phyloP scores from a whole-genome alignment of 306 rosid genomes.

The apple (Malus domestica) region ASM211411v1 NC_041802.1:29642001-29642500 shows the following conservation, averaged over 20 bases:
- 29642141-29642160: no score
- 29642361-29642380: slow-evolving; percentile 9
- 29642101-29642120: no score
- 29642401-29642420: slow-evolving; percentile 29
- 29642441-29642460: slow-evolving; percentile 24
- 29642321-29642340: slow-evolving; percentile 17
- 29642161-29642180: no score
- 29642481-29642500: no score
- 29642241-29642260: slow-evolving; percentile 51
- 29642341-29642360: slow-evolving; percentile 1
- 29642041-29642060: no score
- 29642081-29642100: no score
- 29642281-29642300: slow-evolving; percentile 20
- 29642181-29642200: no score
- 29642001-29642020: no score
- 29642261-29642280: slow-evolving; percentile 37
- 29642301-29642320: slow-evolving; percentile 17
- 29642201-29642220: no score
- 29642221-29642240: slow-evolving; percentile 39
- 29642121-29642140: no score
- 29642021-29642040: no score
- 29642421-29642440: slow-evolving; percentile 39
- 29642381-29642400: slow-evolving; percentile 39
- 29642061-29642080: no score
- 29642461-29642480: slow-evolving; percentile 8